Conservation (phyloP, 345 rosid genomes). For the Pseudoturritis turrita region DNA sequence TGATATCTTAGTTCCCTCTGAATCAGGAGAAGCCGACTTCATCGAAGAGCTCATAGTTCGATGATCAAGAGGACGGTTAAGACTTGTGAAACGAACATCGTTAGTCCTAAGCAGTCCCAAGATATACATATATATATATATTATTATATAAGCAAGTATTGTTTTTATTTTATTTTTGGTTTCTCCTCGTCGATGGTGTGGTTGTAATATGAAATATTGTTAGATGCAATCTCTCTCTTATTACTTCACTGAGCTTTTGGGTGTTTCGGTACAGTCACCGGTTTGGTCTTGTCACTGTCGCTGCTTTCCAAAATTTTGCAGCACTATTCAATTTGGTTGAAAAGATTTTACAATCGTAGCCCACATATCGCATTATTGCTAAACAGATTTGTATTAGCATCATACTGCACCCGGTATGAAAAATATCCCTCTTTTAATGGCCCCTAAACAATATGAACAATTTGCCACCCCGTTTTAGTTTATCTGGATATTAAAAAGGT, state of each 20-base stretch:
- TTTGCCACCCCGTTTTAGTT: too few relatives aligned
- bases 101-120: slow-evolving; percentile 16
- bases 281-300: slow-evolving; percentile 14
- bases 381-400: not conserved
- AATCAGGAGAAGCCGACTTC: slow-evolving; percentile 48
- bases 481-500: too few relatives aligned
- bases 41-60: slow-evolving; percentile 78
- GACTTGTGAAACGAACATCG: slow-evolving; percentile 3
- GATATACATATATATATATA: not conserved
- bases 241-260: slow-evolving; percentile 8
- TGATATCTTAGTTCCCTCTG: slow-evolving; percentile 61
- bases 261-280: slow-evolving; percentile 13
- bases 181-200: slow-evolving; percentile 10
- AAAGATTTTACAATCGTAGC: not conserved
- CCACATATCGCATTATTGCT: not conserved
- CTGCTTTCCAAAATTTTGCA: not conserved
- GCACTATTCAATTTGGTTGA: slow-evolving; percentile 1
- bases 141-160: slow-evolving; percentile 1
- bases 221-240: slow-evolving; percentile 9
- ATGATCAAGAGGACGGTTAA: slow-evolving; percentile 13
- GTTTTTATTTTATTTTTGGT: slow-evolving; percentile 2
- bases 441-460: not conserved
- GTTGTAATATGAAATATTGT: slow-evolving; percentile 9
- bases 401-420: not conserved
- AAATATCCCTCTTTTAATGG: not conserved